Percentiles rank a stretch among this genome's conserved stretches.
These are phyloP conservation scores for Pythium apleroticum DNA, from an alignment of 352 stramenopile species.

Conservation along the genomic window DNA sequence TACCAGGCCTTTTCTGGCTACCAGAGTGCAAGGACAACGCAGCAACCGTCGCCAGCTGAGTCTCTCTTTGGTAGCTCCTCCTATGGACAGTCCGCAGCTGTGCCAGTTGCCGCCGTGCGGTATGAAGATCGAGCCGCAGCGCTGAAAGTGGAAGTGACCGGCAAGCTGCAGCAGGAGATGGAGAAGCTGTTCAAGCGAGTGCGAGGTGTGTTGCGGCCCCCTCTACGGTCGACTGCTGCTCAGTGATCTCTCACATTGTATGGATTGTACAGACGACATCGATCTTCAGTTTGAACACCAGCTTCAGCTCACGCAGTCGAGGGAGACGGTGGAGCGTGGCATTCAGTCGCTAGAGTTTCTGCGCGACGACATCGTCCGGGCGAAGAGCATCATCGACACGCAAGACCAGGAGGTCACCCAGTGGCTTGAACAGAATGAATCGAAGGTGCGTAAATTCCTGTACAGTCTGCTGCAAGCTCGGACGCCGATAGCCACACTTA, in stretches of 20 bases:
- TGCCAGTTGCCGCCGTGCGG: constrained; percentile 12
- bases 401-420: constrained; percentile 59
- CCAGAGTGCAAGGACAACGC: constrained; percentile 39
- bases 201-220: constrained; percentile 35
- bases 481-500: background rate
- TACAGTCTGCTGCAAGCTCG: too few relatives aligned
- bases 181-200: constrained; percentile 81
- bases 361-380: constrained; percentile 60
- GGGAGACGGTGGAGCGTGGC: constrained; percentile 72
- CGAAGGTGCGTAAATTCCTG: constrained; percentile 39
- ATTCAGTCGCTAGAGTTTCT: constrained; percentile 74
- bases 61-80: constrained; percentile 45
- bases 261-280: constrained; percentile 50
- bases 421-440: constrained; percentile 80
- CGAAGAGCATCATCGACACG: constrained; percentile 45
- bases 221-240: background rate
- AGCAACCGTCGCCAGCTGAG: constrained; percentile 31
- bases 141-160: constrained; percentile 72
- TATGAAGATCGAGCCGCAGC: constrained; percentile 51
- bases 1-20: constrained; percentile 35
- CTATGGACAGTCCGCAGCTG: constrained; percentile 16
- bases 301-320: constrained; percentile 76
- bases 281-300: constrained; percentile 88
- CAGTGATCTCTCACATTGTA: background rate
- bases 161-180: constrained; percentile 78